Evolutionary conservation across 768 basidiomycete species (phyloP).

Genomic region (Calocybe cyanea): DNA sequence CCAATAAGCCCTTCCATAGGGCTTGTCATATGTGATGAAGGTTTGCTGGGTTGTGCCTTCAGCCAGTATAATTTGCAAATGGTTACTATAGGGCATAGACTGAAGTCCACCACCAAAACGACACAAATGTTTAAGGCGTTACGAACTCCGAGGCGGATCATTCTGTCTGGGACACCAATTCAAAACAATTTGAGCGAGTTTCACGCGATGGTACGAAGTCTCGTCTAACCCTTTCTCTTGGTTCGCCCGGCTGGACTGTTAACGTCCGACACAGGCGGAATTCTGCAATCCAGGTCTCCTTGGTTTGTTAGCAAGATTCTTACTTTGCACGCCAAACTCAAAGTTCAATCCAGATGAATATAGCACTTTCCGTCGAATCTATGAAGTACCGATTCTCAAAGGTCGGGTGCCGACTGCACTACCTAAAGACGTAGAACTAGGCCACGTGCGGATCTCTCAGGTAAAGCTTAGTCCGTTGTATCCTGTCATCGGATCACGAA

Average conservation of each 20-base stretch:
- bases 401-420: constrained; percentile 78
- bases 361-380: constrained; percentile 70
- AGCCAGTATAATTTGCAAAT: background rate
- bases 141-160: constrained; percentile 72
- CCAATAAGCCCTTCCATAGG: constrained; percentile 78
- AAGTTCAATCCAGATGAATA: constrained; percentile 57
- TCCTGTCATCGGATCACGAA: background rate
- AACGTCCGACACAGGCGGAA: no score
- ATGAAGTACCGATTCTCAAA: constrained; percentile 83
- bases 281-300: constrained; percentile 94
- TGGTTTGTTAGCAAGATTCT: constrained; percentile 37
- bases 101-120: constrained; percentile 92
- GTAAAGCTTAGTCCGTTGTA: constrained; percentile 31
- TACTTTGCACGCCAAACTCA: constrained; percentile 3
- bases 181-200: constrained; percentile 96
- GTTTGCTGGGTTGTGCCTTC: constrained; percentile 28
- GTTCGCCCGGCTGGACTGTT: no score
- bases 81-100: constrained; percentile 65
- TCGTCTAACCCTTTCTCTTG: constrained; percentile 1
- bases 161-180: constrained; percentile 94
- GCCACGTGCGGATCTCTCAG: constrained; percentile 74
- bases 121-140: constrained; percentile 80
- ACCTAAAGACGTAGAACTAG: constrained; percentile 68
- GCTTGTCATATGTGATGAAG: constrained; percentile 94
- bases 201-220: constrained; percentile 93